Evolutionary conservation across 1,284 basidiomycete genomes (phyloP).

Genomic region (Irpex lacteus): DNA sequence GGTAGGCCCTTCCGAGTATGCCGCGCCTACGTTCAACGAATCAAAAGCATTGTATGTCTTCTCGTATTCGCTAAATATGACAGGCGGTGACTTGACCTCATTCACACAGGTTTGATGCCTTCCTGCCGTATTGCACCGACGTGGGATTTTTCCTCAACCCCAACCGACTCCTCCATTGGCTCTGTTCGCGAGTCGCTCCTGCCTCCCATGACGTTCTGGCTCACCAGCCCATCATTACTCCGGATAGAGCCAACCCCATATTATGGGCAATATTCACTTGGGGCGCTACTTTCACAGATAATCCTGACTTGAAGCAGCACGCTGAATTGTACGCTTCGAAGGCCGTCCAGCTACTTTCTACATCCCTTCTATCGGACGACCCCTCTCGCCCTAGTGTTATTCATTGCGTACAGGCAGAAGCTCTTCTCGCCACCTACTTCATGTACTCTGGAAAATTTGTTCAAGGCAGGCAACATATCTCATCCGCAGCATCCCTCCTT

Average conservation of each 20-base stretch:
- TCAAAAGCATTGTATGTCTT: slow-evolving; percentile 1
- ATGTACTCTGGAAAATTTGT: slow-evolving; percentile 39
- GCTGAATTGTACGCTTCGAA: slow-evolving; percentile 23
- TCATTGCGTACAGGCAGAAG: slow-evolving; percentile 43
- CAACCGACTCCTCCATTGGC: slow-evolving; percentile 24
- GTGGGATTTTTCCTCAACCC: slow-evolving; percentile 39
- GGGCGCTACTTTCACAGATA: slow-evolving; percentile 24
- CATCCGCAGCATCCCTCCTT: slow-evolving; percentile 36
- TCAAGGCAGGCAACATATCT: slow-evolving; percentile 42
- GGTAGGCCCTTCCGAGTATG: neutral
- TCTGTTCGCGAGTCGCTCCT: neutral
- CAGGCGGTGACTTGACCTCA: neutral
- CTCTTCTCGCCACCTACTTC: slow-evolving; percentile 55
- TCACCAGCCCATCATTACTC: slow-evolving; percentile 15
- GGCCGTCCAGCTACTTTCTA: neutral
- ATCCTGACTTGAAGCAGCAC: slow-evolving; percentile 19
- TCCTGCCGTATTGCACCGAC: slow-evolving; percentile 31
- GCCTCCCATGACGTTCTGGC: slow-evolving; percentile 2
- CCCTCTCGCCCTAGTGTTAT: slow-evolving; percentile 25
- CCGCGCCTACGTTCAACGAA: neutral
- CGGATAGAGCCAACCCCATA: slow-evolving; percentile 19
- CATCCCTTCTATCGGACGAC: neutral
- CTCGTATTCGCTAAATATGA: neutral
- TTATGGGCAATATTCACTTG: slow-evolving; percentile 28
- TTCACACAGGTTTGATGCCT: slow-evolving; percentile 30